phyloP scores from a whole-genome alignment of 345 rosid species.

The Syzygium aqueum region DNA sequence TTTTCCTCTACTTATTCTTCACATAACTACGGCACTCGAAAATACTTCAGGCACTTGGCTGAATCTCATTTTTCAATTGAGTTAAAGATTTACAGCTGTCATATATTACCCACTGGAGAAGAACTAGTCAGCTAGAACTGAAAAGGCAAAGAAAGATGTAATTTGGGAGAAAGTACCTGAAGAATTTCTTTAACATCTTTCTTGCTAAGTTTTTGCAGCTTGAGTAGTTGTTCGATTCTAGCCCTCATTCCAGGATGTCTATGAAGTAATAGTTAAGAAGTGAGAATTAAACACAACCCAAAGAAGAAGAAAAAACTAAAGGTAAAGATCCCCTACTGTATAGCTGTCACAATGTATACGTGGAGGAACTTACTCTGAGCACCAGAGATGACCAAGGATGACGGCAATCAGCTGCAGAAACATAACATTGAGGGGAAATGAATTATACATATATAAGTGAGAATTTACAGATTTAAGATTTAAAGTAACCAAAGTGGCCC shows the following conservation, averaged over 20 bases:
- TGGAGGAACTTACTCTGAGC: constrained; percentile 70
- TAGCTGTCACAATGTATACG: background rate
- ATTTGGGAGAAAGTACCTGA: constrained; percentile 37
- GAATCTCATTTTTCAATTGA: background rate
- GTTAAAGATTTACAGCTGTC: background rate
- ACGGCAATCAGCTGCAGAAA: constrained; percentile 71
- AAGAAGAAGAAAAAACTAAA: background rate
- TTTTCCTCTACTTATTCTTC: background rate
- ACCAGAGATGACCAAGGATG: constrained; percentile 91
- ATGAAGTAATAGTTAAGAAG: background rate
- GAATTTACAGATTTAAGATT: background rate
- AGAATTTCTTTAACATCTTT: constrained; percentile 67
- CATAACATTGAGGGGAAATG: background rate
- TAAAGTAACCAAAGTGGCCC: background rate
- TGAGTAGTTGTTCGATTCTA: constrained; percentile 80
- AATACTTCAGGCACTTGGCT: background rate
- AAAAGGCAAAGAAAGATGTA: background rate
- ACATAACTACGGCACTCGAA: background rate
- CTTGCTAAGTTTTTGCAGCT: constrained; percentile 83
- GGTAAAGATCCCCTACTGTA: background rate
- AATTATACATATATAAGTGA: background rate
- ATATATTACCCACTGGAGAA: background rate
- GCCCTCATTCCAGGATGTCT: constrained; percentile 75
- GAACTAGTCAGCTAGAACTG: background rate
- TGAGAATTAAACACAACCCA: background rate